phyloP scores from a whole-genome alignment of 352 stramenopile genomes.

The Pythium myriotylum region DNA sequence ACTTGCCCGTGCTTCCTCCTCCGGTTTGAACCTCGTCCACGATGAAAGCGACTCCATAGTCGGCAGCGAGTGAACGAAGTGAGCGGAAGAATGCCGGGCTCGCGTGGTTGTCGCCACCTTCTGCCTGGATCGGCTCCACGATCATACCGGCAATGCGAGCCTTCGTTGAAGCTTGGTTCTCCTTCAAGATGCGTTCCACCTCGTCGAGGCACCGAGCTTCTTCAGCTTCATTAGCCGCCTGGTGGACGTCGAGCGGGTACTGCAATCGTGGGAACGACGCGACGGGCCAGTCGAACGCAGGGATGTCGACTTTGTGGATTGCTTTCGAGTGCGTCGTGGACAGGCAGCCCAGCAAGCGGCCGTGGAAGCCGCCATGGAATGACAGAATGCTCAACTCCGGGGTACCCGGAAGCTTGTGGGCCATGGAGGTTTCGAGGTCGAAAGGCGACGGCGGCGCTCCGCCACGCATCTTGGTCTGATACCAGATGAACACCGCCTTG shows the following conservation, averaged over 20 bases:
- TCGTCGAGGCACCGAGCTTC: slow-evolving; percentile 71
- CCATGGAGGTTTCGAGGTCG: slow-evolving; percentile 75
- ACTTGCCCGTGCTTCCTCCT: slow-evolving; percentile 80
- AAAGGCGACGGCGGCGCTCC: slow-evolving; percentile 54
- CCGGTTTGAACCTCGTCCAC: slow-evolving; percentile 88
- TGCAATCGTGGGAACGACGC: slow-evolving; percentile 67
- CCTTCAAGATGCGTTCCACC: slow-evolving; percentile 54
- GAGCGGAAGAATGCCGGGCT: slow-evolving; percentile 69
- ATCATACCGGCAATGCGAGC: slow-evolving; percentile 73
- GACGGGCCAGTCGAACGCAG: slow-evolving; percentile 84
- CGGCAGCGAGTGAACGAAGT: slow-evolving; percentile 56
- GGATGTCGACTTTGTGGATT: slow-evolving; percentile 88
- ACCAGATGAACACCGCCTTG: slow-evolving; percentile 90
- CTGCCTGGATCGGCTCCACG: slow-evolving; percentile 81
- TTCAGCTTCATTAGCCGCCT: slow-evolving; percentile 64
- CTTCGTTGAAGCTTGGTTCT: slow-evolving; percentile 34
- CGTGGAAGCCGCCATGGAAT: slow-evolving; percentile 85
- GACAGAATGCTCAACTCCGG: slow-evolving; percentile 80
- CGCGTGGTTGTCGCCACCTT: slow-evolving; percentile 81
- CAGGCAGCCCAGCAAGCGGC: slow-evolving; percentile 73
- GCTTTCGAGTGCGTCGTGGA: slow-evolving; percentile 86
- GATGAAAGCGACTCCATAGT: slow-evolving; percentile 76
- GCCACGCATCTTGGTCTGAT: slow-evolving; percentile 71
- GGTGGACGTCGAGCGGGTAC: slow-evolving; percentile 69
- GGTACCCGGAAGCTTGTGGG: slow-evolving; percentile 64